Base-by-base conservation (phyloP, 1,139 yeast species). In the Taphrina pruni region DNA sequence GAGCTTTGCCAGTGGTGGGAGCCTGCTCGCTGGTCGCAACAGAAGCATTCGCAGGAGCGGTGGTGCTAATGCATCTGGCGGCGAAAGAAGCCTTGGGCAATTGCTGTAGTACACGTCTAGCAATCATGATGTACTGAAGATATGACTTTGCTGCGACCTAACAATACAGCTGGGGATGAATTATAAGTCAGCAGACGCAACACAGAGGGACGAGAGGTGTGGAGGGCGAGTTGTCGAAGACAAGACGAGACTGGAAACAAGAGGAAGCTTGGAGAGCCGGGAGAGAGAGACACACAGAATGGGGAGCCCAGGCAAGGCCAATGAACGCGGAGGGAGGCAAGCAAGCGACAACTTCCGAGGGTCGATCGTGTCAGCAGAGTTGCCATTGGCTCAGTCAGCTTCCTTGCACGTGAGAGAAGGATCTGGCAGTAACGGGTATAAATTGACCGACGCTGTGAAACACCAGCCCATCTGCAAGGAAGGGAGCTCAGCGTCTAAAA, bases 1-100 rank as follows among this genome's bases (percentile, higher is more conserved):
- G 87, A 48, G 74, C 74, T 41, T 72, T 55, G 39, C 52, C 55
- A 5, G 61, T 78, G 60, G 75, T 72, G 17, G 71, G 66, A 17
- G 67, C 67, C 26, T 54, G 61, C 61, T 64, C 67, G 35, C 61
- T 54, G 46, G 67, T 64, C 12, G 67, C 67, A 20, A 64, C 67
- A n/a, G 67, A 64, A 5, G 67, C 67, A 38, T 57, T 56, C 17
- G 67, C 67, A 32, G 54, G 54, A n/a, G 67, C 61, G 7, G 67
- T 45, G 7, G 67, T 41, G 45, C 62, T 58, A 54, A 58, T 58
- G 54, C 62, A 45, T 58, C 62, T 20, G n/a, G 62, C 54, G n/a
- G 62, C 54, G 43, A 58, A 32, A 32, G 62, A 58, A 14, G 62
- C 43, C 62, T 58, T 58, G 2, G 62, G 62, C 54, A 58, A 32